These are phyloP conservation scores for Termitomyces sp. DNA, from an alignment of 768 basidiomycete species.

Conservation along the genomic window DNA sequence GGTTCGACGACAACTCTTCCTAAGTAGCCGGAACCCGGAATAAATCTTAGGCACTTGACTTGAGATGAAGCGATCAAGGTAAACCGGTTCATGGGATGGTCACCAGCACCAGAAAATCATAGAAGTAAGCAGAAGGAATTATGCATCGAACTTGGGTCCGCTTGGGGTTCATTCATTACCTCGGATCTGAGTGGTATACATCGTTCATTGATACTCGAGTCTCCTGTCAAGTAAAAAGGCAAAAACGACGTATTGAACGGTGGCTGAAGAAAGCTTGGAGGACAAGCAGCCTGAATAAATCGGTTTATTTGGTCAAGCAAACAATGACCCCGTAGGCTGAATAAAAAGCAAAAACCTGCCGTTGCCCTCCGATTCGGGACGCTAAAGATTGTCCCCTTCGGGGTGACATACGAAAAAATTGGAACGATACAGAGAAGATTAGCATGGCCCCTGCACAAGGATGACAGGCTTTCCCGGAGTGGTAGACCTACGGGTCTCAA, in stretches of 20 bases:
- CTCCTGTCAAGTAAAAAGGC: background rate
- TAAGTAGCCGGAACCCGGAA: background rate
- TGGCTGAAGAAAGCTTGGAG: too few species aligned
- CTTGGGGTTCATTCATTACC: background rate
- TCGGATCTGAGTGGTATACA: background rate
- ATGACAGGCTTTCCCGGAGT: slow-evolving; percentile 99
- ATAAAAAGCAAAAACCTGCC: slow-evolving; percentile 8
- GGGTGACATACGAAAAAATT: slow-evolving; percentile 98
- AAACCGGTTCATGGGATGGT: too few species aligned
- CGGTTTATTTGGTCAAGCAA: background rate
- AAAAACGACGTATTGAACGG: background rate
- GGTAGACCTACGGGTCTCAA: slow-evolving; percentile 56
- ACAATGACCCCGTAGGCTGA: slow-evolving; percentile 5
- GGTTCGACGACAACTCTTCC: background rate
- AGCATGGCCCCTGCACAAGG: slow-evolving; percentile 99
- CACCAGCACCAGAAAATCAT: too few species aligned
- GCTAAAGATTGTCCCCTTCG: slow-evolving; percentile 60
- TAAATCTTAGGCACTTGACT: background rate
- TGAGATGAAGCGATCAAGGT: too few species aligned
- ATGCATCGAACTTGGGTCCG: too few species aligned
- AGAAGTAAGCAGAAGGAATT: too few species aligned
- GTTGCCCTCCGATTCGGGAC: background rate
- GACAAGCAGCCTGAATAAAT: too few species aligned
- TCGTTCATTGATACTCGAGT: background rate
- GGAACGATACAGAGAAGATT: slow-evolving; percentile 99